These are phyloP conservation scores for Mycena citricolor DNA, from an alignment of 1,284 basidiomycete species.

Conservation along the genomic window DNA sequence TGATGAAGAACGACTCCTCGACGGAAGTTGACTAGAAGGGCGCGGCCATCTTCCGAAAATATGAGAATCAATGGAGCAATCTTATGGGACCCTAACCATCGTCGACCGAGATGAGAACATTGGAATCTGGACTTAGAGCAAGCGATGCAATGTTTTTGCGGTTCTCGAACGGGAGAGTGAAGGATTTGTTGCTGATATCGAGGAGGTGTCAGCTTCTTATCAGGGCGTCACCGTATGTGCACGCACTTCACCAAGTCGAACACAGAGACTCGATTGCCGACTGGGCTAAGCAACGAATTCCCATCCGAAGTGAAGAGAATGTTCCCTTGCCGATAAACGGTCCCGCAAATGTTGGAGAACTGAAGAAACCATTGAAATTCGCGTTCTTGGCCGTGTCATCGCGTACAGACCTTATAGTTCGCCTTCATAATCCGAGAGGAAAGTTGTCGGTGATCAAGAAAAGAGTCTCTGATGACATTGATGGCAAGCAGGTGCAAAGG, in stretches of 20 bases:
- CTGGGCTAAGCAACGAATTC: slow-evolving; percentile 89
- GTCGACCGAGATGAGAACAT: slow-evolving; percentile 89
- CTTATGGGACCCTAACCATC: slow-evolving; percentile 62
- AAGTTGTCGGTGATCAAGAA: too few species aligned
- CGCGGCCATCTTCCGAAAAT: slow-evolving; percentile 73
- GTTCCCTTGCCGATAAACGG: slow-evolving; percentile 95
- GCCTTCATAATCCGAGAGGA: slow-evolving; percentile 60
- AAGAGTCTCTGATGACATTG: too few species aligned
- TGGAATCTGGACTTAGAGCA: slow-evolving; percentile 88
- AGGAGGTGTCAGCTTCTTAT: slow-evolving; percentile 14
- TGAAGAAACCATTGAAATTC: slow-evolving; percentile 29
- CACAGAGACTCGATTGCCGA: slow-evolving; percentile 94
- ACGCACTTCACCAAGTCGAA: slow-evolving; percentile 96
- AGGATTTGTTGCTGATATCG: slow-evolving; percentile 84
- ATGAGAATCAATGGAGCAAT: slow-evolving; percentile 1
- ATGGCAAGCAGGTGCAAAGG: too few species aligned
- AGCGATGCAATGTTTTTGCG: slow-evolving; percentile 91
- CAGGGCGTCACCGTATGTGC: background rate
- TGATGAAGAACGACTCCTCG: slow-evolving; percentile 86
- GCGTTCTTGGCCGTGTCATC: slow-evolving; percentile 5
- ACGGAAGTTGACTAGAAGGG: slow-evolving; percentile 84
- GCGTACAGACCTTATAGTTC: slow-evolving; percentile 48
- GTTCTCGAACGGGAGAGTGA: slow-evolving; percentile 91
- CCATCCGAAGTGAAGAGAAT: slow-evolving; percentile 93
- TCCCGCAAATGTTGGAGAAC: slow-evolving; percentile 95